Evolutionary conservation across 306 rosid genomes (phyloP).

Genomic region (Ormosia semicastrata): DNA sequence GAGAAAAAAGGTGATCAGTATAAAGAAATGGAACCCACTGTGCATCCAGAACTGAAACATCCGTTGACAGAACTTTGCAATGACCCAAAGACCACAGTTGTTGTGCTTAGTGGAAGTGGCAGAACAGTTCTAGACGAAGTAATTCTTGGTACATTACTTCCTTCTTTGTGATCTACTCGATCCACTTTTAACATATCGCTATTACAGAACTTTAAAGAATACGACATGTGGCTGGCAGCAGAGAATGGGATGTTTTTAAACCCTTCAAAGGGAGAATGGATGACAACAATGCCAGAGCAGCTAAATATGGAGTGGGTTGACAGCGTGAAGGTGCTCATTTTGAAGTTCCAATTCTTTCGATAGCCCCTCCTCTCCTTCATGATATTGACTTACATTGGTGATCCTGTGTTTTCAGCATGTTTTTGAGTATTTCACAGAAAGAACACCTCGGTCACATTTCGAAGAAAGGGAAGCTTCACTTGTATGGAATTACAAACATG

Average conservation of each 20-base stretch:
- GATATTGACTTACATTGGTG: conserved; percentile 27
- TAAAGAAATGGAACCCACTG: conserved; percentile 81
- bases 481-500: conserved; percentile 95
- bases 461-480: conserved; percentile 82
- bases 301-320: conserved; percentile 95
- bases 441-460: conserved; percentile 85
- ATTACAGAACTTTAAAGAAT: conserved; percentile 77
- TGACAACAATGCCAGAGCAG: conserved; percentile 99
- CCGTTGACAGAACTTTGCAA: conserved; percentile 61
- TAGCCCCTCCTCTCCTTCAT: conserved; percentile 1
- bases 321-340: conserved; percentile 67
- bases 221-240: conserved; percentile 93
- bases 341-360: conserved; percentile 20
- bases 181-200: conserved; percentile 26
- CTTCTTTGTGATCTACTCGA: conserved; percentile 9
- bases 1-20: conserved; percentile 89
- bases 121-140: conserved; percentile 71
- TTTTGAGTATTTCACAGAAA: conserved; percentile 84
- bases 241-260: conserved; percentile 96
- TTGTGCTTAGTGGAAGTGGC: conserved; percentile 89
- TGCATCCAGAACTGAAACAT: conserved; percentile 78
- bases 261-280: conserved; percentile 77
- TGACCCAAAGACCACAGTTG: conserved; percentile 79
- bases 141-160: conserved; percentile 31
- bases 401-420: conserved; percentile 64